Evolutionary conservation across 2,329 filamentous ascomycete species (phyloP), one percentile per base, ranked within the genome.

Genomic region (Hymenoscyphus albidus): DNA sequence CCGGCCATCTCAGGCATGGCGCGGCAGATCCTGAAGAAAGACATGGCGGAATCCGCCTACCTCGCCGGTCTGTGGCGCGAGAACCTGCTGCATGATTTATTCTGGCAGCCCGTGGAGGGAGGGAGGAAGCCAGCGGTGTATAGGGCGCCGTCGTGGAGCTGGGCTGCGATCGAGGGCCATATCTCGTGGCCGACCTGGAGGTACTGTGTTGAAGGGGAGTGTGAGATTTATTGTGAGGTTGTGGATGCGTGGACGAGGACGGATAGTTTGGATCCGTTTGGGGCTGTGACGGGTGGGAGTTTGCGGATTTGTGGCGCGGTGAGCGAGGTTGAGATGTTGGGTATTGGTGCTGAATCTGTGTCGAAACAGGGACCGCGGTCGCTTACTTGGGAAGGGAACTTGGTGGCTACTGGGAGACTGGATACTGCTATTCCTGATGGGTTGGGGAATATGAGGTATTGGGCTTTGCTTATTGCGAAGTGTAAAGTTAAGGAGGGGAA

Each of bases 1-100:
- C 65, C 65, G 16, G 65, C 67, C 14, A 62, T 69, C 35, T 67
- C 65, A 13, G 67, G 65, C 3, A 63, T 67, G 14, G 67, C 67
- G n/a, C 65, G 55, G 22, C 51, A 55, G 16, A 51, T 62, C 27
- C 42, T 48, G 32, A 63, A 61, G 14, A 2, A n/a, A 16, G 42
- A 16, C 7, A 38, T 63, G 6, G 2, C 2, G 2, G 48, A 61
- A 16, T 54, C 48, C 1, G 42, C 58, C 32, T 67, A 67, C 35
- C 57, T 67, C 12, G 65, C 65, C 14, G 65, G 65, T 22, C 18
- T 67, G 32, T 67, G 65, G 65, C 40, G 54, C 12, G 40, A 63
- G 6, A 44, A 65, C 42, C 44, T 67, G 1, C 22, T 61, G 31
- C 65, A 65, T 13, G 63, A 65, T 61, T 58, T 67, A 31, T 65